Evolutionary conservation across 1,139 yeast genomes (phyloP).

Genomic region (Blastobotrys indianensis): DNA sequence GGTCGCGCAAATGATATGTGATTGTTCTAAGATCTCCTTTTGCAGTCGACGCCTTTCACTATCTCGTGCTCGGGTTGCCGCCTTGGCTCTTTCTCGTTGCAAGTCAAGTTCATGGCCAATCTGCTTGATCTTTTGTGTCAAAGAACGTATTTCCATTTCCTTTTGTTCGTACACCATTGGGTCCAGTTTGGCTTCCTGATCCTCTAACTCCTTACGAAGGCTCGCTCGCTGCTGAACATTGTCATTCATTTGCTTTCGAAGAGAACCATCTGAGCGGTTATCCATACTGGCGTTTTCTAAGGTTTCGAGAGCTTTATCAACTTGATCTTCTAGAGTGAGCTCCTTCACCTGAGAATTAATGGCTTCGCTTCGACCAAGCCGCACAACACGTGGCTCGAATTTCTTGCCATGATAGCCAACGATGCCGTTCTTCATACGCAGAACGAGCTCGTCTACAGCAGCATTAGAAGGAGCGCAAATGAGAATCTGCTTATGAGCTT

Average conservation of each 20-base stretch:
- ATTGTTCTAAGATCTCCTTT: conserved; percentile 62
- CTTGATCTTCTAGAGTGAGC: conserved; percentile 79
- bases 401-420: conserved; percentile 47
- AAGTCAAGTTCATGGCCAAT: conserved; percentile 70
- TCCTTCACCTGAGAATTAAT: conserved; percentile 78
- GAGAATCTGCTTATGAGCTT: conserved; percentile 49
- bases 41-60: conserved; percentile 71
- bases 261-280: conserved; percentile 38
- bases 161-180: conserved; percentile 24
- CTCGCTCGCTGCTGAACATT: conserved; percentile 48
- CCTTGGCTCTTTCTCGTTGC: conserved; percentile 59
- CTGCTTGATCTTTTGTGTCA: conserved; percentile 57
- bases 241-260: conserved; percentile 49
- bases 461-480: conserved; percentile 99
- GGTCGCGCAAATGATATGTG: conserved; percentile 88
- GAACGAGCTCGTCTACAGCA: conserved; percentile 94
- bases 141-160: conserved; percentile 37
- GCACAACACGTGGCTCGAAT: conserved; percentile 67
- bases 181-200: conserved; percentile 16
- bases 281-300: conserved; percentile 36
- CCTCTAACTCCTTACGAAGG: conserved; percentile 39
- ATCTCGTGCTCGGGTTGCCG: conserved; percentile 69
- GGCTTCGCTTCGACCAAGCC: conserved; percentile 87
- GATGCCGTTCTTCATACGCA: conserved; percentile 75
- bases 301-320: conserved; percentile 57